Evolutionary conservation across 2,329 filamentous ascomycete genomes (phyloP).

Genomic region (Ascochyta pisi): DNA sequence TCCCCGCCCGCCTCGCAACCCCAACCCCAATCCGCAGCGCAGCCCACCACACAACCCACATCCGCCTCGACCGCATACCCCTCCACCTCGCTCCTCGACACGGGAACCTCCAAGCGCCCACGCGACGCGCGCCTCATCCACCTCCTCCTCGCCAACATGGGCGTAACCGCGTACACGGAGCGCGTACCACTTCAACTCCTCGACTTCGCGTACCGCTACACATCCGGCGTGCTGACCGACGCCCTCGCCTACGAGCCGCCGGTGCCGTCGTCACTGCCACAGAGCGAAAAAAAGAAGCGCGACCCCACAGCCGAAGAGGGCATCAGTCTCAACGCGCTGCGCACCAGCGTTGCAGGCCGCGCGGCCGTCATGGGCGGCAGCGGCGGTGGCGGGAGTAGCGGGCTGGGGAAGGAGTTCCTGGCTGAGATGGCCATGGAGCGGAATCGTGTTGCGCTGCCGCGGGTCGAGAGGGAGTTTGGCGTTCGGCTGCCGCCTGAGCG

Average conservation of each 20-base stretch:
- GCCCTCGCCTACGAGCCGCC: slow-evolving; percentile 51
- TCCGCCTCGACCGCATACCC: slow-evolving; percentile 38
- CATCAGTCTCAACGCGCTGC: slow-evolving; percentile 70
- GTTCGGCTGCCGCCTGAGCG: slow-evolving; percentile 67
- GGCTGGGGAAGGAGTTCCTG: slow-evolving; percentile 76
- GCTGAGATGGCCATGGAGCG: slow-evolving; percentile 66
- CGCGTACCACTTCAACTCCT: slow-evolving; percentile 83
- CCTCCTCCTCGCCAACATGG: slow-evolving; percentile 78
- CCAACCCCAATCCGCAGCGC: slow-evolving; percentile 25
- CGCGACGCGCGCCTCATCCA: slow-evolving; percentile 82
- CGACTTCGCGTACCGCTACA: slow-evolving; percentile 86
- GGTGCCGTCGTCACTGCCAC: slow-evolving; percentile 9
- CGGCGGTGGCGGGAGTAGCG: slow-evolving; percentile 42
- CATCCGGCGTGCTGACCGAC: slow-evolving; percentile 73
- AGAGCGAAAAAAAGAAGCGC: slow-evolving; percentile 32
- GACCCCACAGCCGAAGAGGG: slow-evolving; percentile 45
- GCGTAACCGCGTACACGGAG: slow-evolving; percentile 80
- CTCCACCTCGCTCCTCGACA: slow-evolving; percentile 43
- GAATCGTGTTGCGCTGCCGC: slow-evolving; percentile 54
- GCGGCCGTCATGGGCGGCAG: slow-evolving; percentile 52
- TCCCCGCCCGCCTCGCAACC: slow-evolving; percentile 41
- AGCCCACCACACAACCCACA: slow-evolving; percentile 21
- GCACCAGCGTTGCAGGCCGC: slow-evolving; percentile 74
- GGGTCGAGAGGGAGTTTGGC: slow-evolving; percentile 63
- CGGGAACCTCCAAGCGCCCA: slow-evolving; percentile 60